Evolutionary conservation across 2,329 filamentous ascomycete species (phyloP), one percentile per base, ranked within the genome.

Genomic region (Xylariomycetidae sp.): DNA sequence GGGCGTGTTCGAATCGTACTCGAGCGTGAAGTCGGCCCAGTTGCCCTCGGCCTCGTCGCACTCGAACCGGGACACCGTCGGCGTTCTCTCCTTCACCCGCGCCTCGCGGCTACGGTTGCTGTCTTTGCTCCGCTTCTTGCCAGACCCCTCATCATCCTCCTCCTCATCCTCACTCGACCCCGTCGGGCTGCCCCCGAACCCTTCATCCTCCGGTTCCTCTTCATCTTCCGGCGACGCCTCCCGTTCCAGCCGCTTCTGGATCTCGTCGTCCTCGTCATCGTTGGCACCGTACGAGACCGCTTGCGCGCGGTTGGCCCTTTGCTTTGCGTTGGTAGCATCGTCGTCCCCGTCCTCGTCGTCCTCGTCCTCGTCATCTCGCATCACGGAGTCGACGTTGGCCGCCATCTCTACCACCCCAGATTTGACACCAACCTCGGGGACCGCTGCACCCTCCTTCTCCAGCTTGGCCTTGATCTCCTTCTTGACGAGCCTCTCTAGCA

Each of bases 211-310:
- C 22, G 65, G 54, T 60, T 82, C 77, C 22, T 77, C 70, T 31
- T 76, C 72, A 3, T 72, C 72, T 14, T 77, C 76, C 15, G 67
- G 61, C 3, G 70, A 68, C 3, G 67, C 70, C 32, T 80, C 77
- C 19, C 66, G 68, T 35, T 76, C 72, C 51, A 82, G 72, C 37
- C 74, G 70, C 32, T 68, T 66, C 48, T 82, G 79, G 34, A 93
- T 78, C 22, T 74, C 79, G 46, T 86, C 76, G 52, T 96, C 92
- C 4, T 90, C 90, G 5, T 95, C 89, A 53, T 96, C 92, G 29
- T 94, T 93, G 20, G 82, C 85, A 24, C 87, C 90, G 48, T 95
- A 96, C 10, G 87, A 92, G 3, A 90, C 80, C 19, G 82, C 85
- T 59, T 95, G 85, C 32, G 74, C 69, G 25, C 85, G 80, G 56